Evolutionary conservation across 495 filamentous ascomycete species (phyloP), one percentile per base, ranked within the genome.

Genomic region (Trichocladium antarcticum): DNA sequence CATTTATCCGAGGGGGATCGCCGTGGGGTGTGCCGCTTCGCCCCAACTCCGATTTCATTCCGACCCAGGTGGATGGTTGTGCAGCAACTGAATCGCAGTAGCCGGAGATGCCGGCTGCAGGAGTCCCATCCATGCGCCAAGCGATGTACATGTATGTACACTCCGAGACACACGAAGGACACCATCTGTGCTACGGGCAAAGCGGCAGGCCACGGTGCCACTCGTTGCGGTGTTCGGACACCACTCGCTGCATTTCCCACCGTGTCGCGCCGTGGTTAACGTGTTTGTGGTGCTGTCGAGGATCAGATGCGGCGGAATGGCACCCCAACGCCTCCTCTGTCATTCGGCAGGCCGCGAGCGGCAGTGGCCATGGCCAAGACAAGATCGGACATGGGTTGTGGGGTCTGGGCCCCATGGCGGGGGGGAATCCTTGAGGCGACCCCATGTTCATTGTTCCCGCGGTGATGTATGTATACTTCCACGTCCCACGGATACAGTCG

Each of bases 321-420:
- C 24, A 27, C 24, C 8, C n/a, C 4, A 8, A 8, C 50, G 50
- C 50, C 50, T 32, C 44, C 37, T 47, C 40, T 44, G 50, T 52
- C 50, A 52, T 31, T 46, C 20, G 24, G 8, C 37, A 43, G 11
- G 42, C 24, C 29, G 34, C 28, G 31, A 52, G 5, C 50, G 50
- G 50, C 38, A 46, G 42, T 45, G 43, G 22, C 11, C 27, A 6
- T 20, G 38, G 36, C 50, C 37, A 47, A 41, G 24, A 29, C 24
- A 11, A 9, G 43, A 52, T 47, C 44, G 38, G 37, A 17, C 28
- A 40, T 21, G 29, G 20, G 31, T 24, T 38, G 49, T 24, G 35
- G 35, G 49, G 34, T 6, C 20, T 22, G 27, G 20, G 16, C 8
- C 35, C 14, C n/a, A 35, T 10, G 45, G 31, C 22, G 24, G 27